Conservation (phyloP, 73 alveolate genomes). For the Blepharisma japonicum region DNA sequence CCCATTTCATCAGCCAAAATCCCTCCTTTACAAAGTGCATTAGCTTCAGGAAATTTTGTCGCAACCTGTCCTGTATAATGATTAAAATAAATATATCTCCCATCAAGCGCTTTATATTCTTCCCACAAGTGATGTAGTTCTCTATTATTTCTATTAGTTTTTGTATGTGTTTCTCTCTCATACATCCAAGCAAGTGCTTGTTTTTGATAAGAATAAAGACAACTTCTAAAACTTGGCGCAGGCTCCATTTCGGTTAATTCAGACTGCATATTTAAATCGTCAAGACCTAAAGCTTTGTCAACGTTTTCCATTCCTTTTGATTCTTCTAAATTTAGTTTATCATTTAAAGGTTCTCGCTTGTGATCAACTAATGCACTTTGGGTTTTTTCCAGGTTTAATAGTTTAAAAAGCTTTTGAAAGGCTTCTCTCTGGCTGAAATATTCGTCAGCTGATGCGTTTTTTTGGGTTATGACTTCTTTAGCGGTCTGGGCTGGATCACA, state of each 20-base stretch:
- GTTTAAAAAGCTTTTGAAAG: neutral
- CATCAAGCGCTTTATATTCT: conserved; percentile 35
- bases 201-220: conserved; percentile 41
- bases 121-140: conserved; percentile 53
- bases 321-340: neutral
- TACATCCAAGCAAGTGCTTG: conserved; percentile 59
- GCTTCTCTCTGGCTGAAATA: neutral
- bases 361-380: neutral
- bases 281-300: neutral
- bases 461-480: neutral
- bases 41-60: conserved; percentile 37
- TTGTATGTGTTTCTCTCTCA: conserved; percentile 44
- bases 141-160: conserved; percentile 11
- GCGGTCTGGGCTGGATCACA: neutral
- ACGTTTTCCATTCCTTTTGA: neutral
- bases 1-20: conserved; percentile 82
- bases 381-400: neutral
- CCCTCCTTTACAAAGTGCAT: conserved; percentile 56
- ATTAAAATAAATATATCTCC: conserved; percentile 40
- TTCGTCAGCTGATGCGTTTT: neutral
- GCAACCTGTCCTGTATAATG: conserved; percentile 52
- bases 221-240: conserved; percentile 31
- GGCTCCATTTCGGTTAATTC: conserved; percentile 40
- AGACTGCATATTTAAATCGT: conserved; percentile 5
- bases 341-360: neutral